Conservation (phyloP, 192 early-diverging fungal genomes). For the Backusella sp. region DNA sequence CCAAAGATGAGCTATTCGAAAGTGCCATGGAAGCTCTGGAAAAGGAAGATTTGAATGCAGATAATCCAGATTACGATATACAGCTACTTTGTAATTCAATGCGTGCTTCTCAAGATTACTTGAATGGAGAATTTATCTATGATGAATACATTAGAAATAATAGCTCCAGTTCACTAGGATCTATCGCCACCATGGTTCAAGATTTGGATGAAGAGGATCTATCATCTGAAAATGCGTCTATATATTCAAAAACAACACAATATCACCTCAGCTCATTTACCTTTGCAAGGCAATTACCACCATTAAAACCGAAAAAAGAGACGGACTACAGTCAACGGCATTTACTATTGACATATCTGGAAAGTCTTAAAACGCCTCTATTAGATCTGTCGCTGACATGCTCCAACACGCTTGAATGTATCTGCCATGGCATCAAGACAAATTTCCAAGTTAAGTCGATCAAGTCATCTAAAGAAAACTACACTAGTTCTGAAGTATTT, state of each 20-base stretch:
- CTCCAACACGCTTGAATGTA: constrained; percentile 24
- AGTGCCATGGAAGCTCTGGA: background rate
- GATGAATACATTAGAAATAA: background rate
- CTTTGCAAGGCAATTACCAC: constrained; percentile 4
- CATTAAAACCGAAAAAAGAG: constrained; percentile 36
- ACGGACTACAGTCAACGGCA: constrained; percentile 41
- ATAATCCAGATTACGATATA: background rate
- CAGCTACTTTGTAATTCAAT: background rate
- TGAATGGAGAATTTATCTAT: background rate
- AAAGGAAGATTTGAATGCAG: background rate
- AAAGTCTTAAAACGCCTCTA: constrained; percentile 45
- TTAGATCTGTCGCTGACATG: constrained; percentile 39
- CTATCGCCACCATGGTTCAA: background rate
- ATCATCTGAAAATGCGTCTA: background rate
- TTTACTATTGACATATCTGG: constrained; percentile 44
- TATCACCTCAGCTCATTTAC: background rate
- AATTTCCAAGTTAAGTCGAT: constrained; percentile 23
- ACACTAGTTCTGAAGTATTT: background rate
- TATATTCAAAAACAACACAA: constrained; percentile 16
- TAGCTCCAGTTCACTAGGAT: background rate
- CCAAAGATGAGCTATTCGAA: constrained; percentile 31
- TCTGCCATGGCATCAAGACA: constrained; percentile 2
- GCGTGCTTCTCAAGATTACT: background rate
- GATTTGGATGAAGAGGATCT: background rate
- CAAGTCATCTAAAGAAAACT: background rate